Conservation (phyloP, 805 yeast species). For the Kuraishia ogatae region DNA sequence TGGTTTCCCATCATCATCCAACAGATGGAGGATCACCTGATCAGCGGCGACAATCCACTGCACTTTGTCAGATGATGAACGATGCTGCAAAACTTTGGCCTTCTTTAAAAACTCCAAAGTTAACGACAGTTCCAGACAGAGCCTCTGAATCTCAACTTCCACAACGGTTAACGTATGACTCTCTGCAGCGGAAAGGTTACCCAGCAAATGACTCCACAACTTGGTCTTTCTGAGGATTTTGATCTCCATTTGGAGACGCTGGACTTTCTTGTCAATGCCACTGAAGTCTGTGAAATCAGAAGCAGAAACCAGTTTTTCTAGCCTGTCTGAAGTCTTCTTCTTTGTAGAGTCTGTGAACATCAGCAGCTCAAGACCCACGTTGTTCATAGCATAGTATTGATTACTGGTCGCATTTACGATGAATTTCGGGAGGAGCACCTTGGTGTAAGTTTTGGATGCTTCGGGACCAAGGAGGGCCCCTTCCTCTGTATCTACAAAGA, state of each 20-base stretch:
- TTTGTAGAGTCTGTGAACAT: constrained; percentile 68
- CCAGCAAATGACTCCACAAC: constrained; percentile 27
- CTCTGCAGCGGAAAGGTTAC: constrained; percentile 30
- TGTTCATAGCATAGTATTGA: constrained; percentile 63
- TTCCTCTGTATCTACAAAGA: constrained; percentile 14
- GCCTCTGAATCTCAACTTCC: constrained; percentile 16
- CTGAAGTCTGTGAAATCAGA: constrained; percentile 58
- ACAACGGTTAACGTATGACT: constrained; percentile 17
- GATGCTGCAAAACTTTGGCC: neutral
- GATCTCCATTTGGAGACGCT: constrained; percentile 39
- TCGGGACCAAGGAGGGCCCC: constrained; percentile 49
- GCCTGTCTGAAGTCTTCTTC: constrained; percentile 43
- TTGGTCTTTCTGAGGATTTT: constrained; percentile 30
- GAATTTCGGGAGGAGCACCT: constrained; percentile 53
- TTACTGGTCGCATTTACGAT: constrained; percentile 59
- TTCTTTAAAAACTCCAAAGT: constrained; percentile 5
- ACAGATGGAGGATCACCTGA: constrained; percentile 62
- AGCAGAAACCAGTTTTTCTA: constrained; percentile 60
- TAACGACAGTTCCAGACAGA: constrained; percentile 36
- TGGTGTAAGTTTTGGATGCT: constrained; percentile 23
- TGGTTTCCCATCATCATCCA: constrained; percentile 50
- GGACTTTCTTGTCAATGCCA: constrained; percentile 38
- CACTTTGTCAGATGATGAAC: constrained; percentile 21
- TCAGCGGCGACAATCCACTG: constrained; percentile 63
- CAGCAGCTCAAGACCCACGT: constrained; percentile 53